phyloP scores from a whole-genome alignment of 1,284 basidiomycete species.

The Trichosporon asahii region DNA sequence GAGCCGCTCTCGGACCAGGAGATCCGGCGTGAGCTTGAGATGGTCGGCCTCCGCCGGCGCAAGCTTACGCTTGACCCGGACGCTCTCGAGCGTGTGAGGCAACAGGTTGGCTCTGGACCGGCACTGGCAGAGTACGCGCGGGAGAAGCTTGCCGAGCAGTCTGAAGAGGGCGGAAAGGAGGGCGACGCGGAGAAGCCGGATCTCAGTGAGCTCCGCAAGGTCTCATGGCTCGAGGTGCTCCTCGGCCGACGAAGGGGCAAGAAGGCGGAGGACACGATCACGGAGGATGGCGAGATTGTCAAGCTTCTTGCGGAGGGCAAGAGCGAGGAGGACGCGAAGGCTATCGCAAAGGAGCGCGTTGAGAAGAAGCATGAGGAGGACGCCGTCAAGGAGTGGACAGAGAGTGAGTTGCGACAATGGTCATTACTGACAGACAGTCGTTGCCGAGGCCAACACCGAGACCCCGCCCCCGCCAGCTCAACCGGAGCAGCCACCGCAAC shows the following conservation, averaged over 20 bases:
- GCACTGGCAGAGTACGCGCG: background rate
- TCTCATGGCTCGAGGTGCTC: constrained; percentile 46
- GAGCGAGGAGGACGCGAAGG: constrained; percentile 20
- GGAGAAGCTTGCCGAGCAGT: background rate
- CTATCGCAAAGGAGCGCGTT: background rate
- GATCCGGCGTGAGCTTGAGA: constrained; percentile 48
- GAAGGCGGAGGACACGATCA: constrained; percentile 17
- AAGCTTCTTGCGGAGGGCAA: constrained; percentile 33
- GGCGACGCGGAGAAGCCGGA: constrained; percentile 16
- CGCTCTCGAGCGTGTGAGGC: background rate
- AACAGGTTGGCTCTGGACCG: background rate
- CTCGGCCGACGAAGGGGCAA: constrained; percentile 37
- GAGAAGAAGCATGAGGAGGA: constrained; percentile 32
- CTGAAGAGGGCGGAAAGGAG: constrained; percentile 26
- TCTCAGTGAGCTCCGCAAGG: constrained; percentile 33
- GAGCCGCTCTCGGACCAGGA: constrained; percentile 36
- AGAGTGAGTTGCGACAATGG: constrained; percentile 13
- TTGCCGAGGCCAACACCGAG: constrained; percentile 4
- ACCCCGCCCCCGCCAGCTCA: background rate
- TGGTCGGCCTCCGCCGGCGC: constrained; percentile 43
- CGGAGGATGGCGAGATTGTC: background rate
- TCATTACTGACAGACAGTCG: constrained; percentile 8
- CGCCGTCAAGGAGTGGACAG: constrained; percentile 17
- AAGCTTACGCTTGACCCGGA: constrained; percentile 4
- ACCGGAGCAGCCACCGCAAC: constrained; percentile 1